Evolutionary conservation across 495 filamentous ascomycete genomes (phyloP).

Genomic region (Podospora australis): DNA sequence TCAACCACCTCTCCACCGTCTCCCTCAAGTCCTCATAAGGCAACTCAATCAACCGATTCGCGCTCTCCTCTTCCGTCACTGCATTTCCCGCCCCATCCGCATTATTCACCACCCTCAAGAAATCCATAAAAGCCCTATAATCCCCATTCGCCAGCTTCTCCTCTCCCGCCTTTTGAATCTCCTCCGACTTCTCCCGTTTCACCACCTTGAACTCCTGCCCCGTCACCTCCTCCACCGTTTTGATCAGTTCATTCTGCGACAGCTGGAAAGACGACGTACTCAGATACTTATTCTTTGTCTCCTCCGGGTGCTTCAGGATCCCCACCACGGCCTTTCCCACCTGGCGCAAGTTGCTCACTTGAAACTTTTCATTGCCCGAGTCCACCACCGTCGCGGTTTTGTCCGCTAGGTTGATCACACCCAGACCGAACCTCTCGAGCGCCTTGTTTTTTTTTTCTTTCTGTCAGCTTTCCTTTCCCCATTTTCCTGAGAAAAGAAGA

Average conservation of each 20-base stretch:
- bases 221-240: slow-evolving; percentile 41
- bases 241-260: slow-evolving; percentile 50
- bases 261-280: slow-evolving; percentile 44
- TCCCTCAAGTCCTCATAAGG: slow-evolving; percentile 20
- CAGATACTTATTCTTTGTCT: slow-evolving; percentile 49
- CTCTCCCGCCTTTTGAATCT: slow-evolving; percentile 37
- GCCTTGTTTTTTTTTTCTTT: slow-evolving; percentile 25
- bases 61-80: slow-evolving; percentile 26
- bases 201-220: slow-evolving; percentile 36
- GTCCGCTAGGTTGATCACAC: slow-evolving; percentile 33
- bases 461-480: background rate
- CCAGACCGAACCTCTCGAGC: slow-evolving; percentile 29
- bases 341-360: slow-evolving; percentile 39
- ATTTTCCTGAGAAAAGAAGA: slow-evolving; percentile 18
- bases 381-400: slow-evolving; percentile 45
- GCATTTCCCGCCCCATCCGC: slow-evolving; percentile 44
- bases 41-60: slow-evolving; percentile 17
- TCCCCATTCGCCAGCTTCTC: slow-evolving; percentile 39
- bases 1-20: slow-evolving; percentile 14
- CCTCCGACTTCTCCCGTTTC: slow-evolving; percentile 29
- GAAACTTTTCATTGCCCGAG: slow-evolving; percentile 46
- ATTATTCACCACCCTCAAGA: slow-evolving; percentile 28
- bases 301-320: slow-evolving; percentile 43
- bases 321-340: slow-evolving; percentile 45
- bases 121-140: slow-evolving; percentile 36